A percentile compares a stretch with the other conserved stretches of the same genome.
These are phyloP conservation scores for Trichosporon coremiiforme DNA, from an alignment of 1,284 basidiomycete species.

Conservation along the genomic window DNA sequence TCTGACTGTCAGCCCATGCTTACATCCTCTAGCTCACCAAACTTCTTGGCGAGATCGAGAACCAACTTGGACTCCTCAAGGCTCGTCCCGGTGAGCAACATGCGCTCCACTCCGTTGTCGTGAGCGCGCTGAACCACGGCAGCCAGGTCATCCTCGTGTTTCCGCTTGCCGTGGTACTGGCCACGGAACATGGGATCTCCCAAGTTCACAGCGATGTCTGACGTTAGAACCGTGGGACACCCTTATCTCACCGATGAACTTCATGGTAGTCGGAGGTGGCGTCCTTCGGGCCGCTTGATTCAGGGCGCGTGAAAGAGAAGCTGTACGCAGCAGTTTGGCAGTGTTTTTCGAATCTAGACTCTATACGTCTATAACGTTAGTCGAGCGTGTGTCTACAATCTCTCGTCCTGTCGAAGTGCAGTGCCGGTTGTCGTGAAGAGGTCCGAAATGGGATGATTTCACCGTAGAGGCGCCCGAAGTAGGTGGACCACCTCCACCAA, in stretches of 20 bases:
- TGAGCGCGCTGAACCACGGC: slow-evolving; percentile 66
- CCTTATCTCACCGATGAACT: slow-evolving; percentile 24
- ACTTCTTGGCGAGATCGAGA: slow-evolving; percentile 64
- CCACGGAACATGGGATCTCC: slow-evolving; percentile 59
- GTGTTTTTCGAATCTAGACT: neutral
- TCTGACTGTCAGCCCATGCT: slow-evolving; percentile 54
- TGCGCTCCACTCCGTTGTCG: slow-evolving; percentile 69
- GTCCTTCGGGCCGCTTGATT: neutral
- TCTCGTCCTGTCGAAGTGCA: neutral
- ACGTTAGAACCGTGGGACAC: neutral
- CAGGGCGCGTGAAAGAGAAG: neutral
- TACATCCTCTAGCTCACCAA: slow-evolving; percentile 57
- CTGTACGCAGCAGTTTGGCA: neutral
- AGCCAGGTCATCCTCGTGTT: slow-evolving; percentile 67
- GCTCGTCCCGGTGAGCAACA: slow-evolving; percentile 80
- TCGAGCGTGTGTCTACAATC: no score
- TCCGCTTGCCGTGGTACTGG: slow-evolving; percentile 57
- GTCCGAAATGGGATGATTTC: neutral
- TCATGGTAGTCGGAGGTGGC: slow-evolving; percentile 18
- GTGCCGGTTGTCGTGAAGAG: neutral
- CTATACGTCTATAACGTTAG: neutral
- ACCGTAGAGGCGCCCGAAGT: neutral
- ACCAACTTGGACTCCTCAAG: slow-evolving; percentile 69
- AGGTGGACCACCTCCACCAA: slow-evolving; percentile 15
- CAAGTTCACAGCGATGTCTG: slow-evolving; percentile 61